phyloP scores from a whole-genome alignment of 495 filamentous ascomycete genomes.

The Lophiotrema nucula region DNA sequence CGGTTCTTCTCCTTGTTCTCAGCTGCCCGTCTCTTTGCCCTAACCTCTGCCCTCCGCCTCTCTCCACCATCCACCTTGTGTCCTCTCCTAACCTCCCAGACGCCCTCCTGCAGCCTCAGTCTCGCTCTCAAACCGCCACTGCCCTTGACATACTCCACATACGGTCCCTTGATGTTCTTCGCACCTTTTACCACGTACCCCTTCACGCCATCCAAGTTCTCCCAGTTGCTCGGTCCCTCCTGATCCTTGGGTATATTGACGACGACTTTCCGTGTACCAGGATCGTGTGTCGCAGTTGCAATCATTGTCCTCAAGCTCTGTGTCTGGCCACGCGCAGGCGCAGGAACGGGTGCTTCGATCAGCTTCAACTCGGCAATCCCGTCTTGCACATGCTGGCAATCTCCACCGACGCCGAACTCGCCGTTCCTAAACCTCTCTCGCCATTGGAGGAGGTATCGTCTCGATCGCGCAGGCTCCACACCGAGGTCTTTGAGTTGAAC shows the following conservation, averaged over 20 bases:
- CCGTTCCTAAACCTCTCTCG: slow-evolving; percentile 77
- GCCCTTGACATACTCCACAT: slow-evolving; percentile 64
- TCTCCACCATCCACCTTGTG: slow-evolving; percentile 96
- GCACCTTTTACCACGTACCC: slow-evolving; percentile 66
- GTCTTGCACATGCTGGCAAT: slow-evolving; percentile 68
- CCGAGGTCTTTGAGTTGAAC: slow-evolving; percentile 76
- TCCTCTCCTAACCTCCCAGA: slow-evolving; percentile 84
- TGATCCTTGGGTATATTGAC: slow-evolving; percentile 68
- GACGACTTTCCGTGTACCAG: slow-evolving; percentile 58
- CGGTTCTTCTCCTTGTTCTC: slow-evolving; percentile 42
- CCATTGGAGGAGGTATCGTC: slow-evolving; percentile 83
- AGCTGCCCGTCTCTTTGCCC: slow-evolving; percentile 58
- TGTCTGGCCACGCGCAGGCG: background rate
- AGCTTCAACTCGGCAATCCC: slow-evolving; percentile 69
- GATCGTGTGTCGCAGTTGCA: slow-evolving; percentile 48
- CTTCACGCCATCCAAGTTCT: slow-evolving; percentile 49
- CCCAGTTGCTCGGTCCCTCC: slow-evolving; percentile 44
- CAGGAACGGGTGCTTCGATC: slow-evolving; percentile 54
- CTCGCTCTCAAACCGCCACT: slow-evolving; percentile 57
- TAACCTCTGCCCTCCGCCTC: slow-evolving; percentile 78
- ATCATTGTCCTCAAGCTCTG: slow-evolving; percentile 5
- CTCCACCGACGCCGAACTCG: slow-evolving; percentile 73
- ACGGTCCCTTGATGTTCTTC: slow-evolving; percentile 67
- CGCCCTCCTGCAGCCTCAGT: slow-evolving; percentile 71
- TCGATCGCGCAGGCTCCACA: slow-evolving; percentile 76